Base-by-base conservation (phyloP, 805 yeast species). In the Kluyveromyces aestuarii region DNA sequence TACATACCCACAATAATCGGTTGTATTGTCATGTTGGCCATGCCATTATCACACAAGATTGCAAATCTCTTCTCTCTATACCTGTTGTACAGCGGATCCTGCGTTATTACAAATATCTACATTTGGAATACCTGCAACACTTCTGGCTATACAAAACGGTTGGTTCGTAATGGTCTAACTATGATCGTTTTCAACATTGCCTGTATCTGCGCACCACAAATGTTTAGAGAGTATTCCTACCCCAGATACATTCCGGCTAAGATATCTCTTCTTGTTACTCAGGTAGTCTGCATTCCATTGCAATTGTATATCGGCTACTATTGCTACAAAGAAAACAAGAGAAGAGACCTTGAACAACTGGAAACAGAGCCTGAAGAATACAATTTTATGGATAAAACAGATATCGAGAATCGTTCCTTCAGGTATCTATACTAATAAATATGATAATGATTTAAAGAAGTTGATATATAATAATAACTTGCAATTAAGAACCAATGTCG, bases 91-190 rank as follows among this genome's bases (percentile, higher is more conserved):
- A 71, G 82, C 55, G 74, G 84, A 40, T 74, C 81, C 30, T 71
- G 80, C 64, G 70, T 77, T 47, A 79, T 77, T 48, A 77, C 84
- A 1, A 69, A 80, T 47, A 68, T 80, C 30, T 80, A 79, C 56
- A 74, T 80, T 6, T 80, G 84, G 85, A 77, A 77, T 51, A 72
- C 76, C 48, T 74, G 81, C 42, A 80, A 80, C 54, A 79, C 82
- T 8, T 77, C 84, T 0, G 84, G 85, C 1, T 76, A 78, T 48
- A 77, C 82, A 6, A 80, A 80, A 56, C 72, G 80, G 52, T 63
- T 78, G 25, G 72, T 73, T 33, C 66, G 82, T 51, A 79, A 77
- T 55, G 78, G 76, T 6, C 55, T 74, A 21, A 78, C 80, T 0
- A 74, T 80, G 80, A 68, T 79, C 47, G 76, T 74, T n/a, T 80